Evolutionary conservation across 2,329 filamentous ascomycete genomes (phyloP), one percentile per base, ranked within the genome.

Genomic region (Fusarium armeniacum): DNA sequence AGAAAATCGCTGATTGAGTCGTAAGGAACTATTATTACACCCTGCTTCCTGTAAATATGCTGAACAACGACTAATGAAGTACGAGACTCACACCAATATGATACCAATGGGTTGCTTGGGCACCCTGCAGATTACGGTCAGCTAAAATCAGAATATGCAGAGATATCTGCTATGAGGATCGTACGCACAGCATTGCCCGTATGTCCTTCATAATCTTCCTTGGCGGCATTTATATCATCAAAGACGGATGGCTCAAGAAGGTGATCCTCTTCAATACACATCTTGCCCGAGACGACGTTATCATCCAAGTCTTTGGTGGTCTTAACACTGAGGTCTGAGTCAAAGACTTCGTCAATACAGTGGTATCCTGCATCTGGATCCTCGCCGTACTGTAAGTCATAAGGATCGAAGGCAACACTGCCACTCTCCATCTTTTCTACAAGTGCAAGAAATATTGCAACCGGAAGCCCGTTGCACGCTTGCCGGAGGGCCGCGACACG

Each of bases 391-490:
- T 40, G 36, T 20, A 13, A 20, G 13, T 40, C 36, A 20, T 13
- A 40, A 22, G 36, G n/a, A 40, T 22, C 36, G 11, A 20, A 40
- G 33, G 33, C 33, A 9, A 62, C 46, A n/a, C 4, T 8, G 4
- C 77, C 76, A 4, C 18, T 46, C 43, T 78, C 73, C 54, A 60
- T 51, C 58, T 73, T 77, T 53, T 81, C 75, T 7, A 81, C 53
- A 0, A 76, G 65, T 5, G 73, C 75, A 16, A 81, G 70, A 24
- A 81, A 79, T 3, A 81, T 41, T 6, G 78, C 72, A 3, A 81
- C 71, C 2, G 65, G 67, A 1, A 78, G 56, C 3, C 75, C 73
- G 0, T 59, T 52, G 13, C 75, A 76, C 2, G 76, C 20, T 2
- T 73, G 43, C 2, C 67, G 62, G 7, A 82, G 70, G 20, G 53